Base-by-base conservation (phyloP, 768 basidiomycete species). In the Favolaschia claudopus region DNA sequence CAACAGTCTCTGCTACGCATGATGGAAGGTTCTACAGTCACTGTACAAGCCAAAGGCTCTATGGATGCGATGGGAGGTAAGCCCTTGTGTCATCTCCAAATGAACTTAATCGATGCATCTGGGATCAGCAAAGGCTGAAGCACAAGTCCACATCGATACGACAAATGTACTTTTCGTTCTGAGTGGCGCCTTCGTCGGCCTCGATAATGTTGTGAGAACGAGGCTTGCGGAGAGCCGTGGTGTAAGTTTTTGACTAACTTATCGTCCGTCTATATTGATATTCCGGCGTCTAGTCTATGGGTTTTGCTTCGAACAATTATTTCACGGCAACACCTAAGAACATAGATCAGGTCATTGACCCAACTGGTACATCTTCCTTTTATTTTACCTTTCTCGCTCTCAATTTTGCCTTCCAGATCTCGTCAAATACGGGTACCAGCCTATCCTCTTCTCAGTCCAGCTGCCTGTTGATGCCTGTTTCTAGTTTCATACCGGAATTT, bases 111-210 rank as follows among this genome's bases (percentile, higher is more conserved):
- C 29, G 36, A 63, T 58, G 24, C 40, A 8, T 38, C n/a, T 31
- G 20, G 9, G n/a, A 8, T 31, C 24, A 80, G 79, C 76, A 27
- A 91, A 84, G 67, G 80, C 87, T 1, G 93, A 94, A 40, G 76
- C 81, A 9, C 55, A 57, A 13, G 91, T 87, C 65, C 85, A 87
- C 49, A 88, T 95, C 33, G 91, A 95, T 72, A 96, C 95, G 0
- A 86, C 90, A 8, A 95, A 98, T 66, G 86, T 98, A 24, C 77
- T 99, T n/a, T 99, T 99, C 74, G 91, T 99, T 59, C 72, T 96
- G 12, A 95, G 94, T 46, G 96, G 96, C 2, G 96, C 96, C 2
- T 97, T 97, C 69, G 95, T 97, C 10, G 96, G 96, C 1, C 75
- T 98, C 45, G 95, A 97, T 38, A 85, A 80, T 47, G 76, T 98